A percentile compares a stretch with the other conserved stretches of the same genome.
phyloP scores from a whole-genome alignment of 2,329 filamentous ascomycete genomes.

The Aphanoascus verrucosus region DNA sequence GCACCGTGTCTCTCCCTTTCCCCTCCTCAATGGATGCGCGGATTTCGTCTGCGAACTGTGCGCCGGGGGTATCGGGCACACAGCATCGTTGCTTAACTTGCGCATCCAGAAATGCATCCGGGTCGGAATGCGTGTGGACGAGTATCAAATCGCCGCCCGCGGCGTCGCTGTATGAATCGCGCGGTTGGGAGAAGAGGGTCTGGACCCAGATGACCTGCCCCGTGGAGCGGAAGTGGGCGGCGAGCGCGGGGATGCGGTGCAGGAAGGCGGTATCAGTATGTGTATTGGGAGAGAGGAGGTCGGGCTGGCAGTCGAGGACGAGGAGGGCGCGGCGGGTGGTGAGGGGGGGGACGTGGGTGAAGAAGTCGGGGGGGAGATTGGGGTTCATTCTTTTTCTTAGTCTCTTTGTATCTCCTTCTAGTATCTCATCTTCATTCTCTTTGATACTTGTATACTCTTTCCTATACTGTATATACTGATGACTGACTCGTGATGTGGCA shows the following conservation, averaged over 20 bases:
- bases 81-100: constrained; percentile 27
- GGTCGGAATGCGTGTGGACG: constrained; percentile 25
- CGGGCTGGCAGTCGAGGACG: constrained; percentile 79
- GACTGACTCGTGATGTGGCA: not conserved
- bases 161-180: constrained; percentile 44
- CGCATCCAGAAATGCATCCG: constrained; percentile 35
- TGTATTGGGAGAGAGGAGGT: constrained; percentile 62
- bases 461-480: not conserved
- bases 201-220: constrained; percentile 77
- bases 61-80: constrained; percentile 33
- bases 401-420: no score
- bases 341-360: constrained; percentile 25
- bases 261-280: constrained; percentile 57
- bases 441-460: not conserved
- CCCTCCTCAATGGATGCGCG: no score
- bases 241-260: constrained; percentile 54
- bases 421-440: not conserved
- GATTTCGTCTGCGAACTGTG: constrained; percentile 42
- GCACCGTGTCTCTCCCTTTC: constrained; percentile 47
- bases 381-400: no score
- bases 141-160: constrained; percentile 40
- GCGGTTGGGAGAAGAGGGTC: constrained; percentile 57
- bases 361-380: constrained; percentile 12
- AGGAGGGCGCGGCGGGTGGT: constrained; percentile 60
- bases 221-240: constrained; percentile 50